A percentile compares a stretch with the other conserved stretches of the same genome.
Conservation (phyloP, 768 basidiomycete species). For the Suillus subluteus region DNA sequence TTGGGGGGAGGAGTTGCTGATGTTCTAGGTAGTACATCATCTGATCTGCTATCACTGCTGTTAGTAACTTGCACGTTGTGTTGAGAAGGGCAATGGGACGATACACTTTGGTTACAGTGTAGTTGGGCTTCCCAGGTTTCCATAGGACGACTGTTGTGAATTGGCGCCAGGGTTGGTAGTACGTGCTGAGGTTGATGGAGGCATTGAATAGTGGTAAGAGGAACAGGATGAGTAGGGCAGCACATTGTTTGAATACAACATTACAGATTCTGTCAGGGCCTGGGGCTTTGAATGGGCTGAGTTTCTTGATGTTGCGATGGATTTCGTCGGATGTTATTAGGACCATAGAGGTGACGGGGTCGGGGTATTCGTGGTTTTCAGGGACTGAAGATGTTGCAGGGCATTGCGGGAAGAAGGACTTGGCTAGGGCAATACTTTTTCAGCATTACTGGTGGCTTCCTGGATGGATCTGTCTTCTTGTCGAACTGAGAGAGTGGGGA, state of each 20-base stretch:
- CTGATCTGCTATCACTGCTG: no score
- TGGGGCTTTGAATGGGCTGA: neutral
- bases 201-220: constrained; percentile 16
- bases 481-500: neutral
- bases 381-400: neutral
- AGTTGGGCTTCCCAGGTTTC: no score
- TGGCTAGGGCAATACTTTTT: neutral
- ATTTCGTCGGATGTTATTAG: neutral
- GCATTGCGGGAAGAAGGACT: neutral
- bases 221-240: neutral
- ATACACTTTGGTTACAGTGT: no score
- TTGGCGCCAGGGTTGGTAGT: no score
- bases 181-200: neutral
- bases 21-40: no score
- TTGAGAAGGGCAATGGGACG: no score
- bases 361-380: neutral
- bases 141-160: no score
- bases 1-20: no score
- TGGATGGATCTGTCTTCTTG: rapidly evolving
- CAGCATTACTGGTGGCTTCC: neutral
- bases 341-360: neutral
- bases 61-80: no score
- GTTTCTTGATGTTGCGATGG: neutral
- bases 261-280: constrained; percentile 21
- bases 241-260: constrained; percentile 23